These are phyloP conservation scores for Xanthoparmelia taractica DNA, from an alignment of 495 filamentous ascomycete species.

Conservation along the genomic window DNA sequence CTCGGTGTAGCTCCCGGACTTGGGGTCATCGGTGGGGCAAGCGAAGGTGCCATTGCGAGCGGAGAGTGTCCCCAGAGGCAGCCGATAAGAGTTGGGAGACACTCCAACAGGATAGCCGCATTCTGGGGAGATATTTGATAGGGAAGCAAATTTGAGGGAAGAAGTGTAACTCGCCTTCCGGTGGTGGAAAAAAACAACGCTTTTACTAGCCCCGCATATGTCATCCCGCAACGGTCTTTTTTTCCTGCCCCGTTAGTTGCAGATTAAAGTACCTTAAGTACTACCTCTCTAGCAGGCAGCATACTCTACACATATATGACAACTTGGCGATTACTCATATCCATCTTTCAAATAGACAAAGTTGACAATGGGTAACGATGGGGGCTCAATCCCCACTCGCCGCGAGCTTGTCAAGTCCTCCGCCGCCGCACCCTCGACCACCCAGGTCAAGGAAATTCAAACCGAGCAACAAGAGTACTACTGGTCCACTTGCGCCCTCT, in stretches of 20 bases:
- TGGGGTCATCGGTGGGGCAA: slow-evolving; percentile 14
- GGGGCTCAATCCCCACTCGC: slow-evolving; percentile 86
- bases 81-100: slow-evolving; percentile 6
- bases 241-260: background rate
- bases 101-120: slow-evolving; percentile 11
- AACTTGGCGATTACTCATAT: background rate
- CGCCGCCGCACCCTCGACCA: slow-evolving; percentile 69
- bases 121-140: slow-evolving; percentile 3
- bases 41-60: slow-evolving; percentile 15
- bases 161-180: background rate
- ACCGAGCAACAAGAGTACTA: slow-evolving; percentile 73
- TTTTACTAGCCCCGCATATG: slow-evolving; percentile 1
- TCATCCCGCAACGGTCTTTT: slow-evolving; percentile 1
- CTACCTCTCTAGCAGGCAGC: background rate
- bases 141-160: background rate
- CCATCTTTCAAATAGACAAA: background rate
- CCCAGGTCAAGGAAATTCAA: slow-evolving; percentile 81
- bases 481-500: slow-evolving; percentile 83
- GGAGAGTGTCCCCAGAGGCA: background rate
- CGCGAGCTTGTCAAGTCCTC: slow-evolving; percentile 91
- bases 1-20: slow-evolving; percentile 1
- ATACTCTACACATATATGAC: background rate
- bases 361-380: slow-evolving; percentile 82
- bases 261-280: background rate
- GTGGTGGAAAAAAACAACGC: background rate